Evolutionary conservation across 2,329 filamentous ascomycete genomes (phyloP).

Genomic region (Lachnum nothofagi): DNA sequence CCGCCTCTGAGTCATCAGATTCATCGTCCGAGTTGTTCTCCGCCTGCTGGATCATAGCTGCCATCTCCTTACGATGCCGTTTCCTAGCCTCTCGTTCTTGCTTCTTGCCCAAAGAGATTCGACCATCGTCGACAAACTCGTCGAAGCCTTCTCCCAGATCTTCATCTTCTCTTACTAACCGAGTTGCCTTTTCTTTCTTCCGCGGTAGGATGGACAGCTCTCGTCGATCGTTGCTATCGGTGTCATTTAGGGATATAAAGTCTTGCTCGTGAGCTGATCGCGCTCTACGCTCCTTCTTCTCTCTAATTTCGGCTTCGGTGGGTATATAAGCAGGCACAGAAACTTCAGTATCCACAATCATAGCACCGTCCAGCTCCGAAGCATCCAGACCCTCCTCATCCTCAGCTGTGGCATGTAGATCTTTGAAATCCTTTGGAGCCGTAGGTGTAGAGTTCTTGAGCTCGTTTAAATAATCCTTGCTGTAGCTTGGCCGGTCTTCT

Average conservation of each 20-base stretch:
- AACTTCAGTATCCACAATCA: slow-evolving; percentile 53
- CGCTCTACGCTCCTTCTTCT: slow-evolving; percentile 86
- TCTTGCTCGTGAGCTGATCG: slow-evolving; percentile 69
- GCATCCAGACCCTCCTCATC: slow-evolving; percentile 53
- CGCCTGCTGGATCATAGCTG: slow-evolving; percentile 73
- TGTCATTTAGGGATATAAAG: slow-evolving; percentile 59
- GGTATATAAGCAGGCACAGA: slow-evolving; percentile 51
- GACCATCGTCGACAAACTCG: slow-evolving; percentile 80
- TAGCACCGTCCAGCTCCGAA: slow-evolving; percentile 57
- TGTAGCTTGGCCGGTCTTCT: slow-evolving; percentile 73
- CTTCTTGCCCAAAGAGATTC: slow-evolving; percentile 70
- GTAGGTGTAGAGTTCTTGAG: slow-evolving; percentile 80
- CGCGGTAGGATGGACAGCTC: slow-evolving; percentile 39
- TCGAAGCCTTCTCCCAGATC: slow-evolving; percentile 92
- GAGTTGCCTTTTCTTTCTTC: slow-evolving; percentile 63
- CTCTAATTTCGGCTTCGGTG: slow-evolving; percentile 77
- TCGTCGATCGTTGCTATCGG: slow-evolving; percentile 41
- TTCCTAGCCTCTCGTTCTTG: slow-evolving; percentile 68
- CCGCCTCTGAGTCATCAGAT: slow-evolving; percentile 64
- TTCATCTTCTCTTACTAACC: slow-evolving; percentile 80
- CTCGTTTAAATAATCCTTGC: slow-evolving; percentile 78
- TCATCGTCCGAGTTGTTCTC: slow-evolving; percentile 61
- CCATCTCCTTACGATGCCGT: slow-evolving; percentile 71
- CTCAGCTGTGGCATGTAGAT: slow-evolving; percentile 40
- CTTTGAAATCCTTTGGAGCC: slow-evolving; percentile 61